These are phyloP conservation scores for Apiospora malaysiana DNA, from an alignment of 2,329 filamentous ascomycete species.

Conservation along the genomic window DNA sequence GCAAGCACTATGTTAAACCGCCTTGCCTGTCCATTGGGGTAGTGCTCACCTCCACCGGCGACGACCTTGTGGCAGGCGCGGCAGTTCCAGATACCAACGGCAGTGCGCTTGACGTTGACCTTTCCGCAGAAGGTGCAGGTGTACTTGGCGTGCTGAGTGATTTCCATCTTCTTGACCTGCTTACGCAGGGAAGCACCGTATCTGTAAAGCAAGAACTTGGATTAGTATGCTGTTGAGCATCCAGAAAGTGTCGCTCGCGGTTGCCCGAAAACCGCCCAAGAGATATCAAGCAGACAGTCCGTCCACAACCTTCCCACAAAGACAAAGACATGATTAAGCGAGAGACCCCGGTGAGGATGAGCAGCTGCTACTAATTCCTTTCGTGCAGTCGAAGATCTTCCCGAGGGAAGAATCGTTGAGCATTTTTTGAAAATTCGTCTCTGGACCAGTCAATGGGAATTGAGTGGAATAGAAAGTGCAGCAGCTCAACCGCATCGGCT, in stretches of 20 bases:
- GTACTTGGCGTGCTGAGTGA: slow-evolving; percentile 97
- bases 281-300: not conserved
- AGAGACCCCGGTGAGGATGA: not conserved
- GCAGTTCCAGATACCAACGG: slow-evolving; percentile 98
- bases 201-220: slow-evolving; percentile 53
- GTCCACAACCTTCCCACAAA: not conserved
- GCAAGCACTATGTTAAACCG: not conserved
- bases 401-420: not conserved
- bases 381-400: not conserved
- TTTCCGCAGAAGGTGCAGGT: slow-evolving; percentile 90
- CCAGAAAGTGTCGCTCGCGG: not conserved
- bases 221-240: slow-evolving; percentile 23
- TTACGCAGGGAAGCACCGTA: slow-evolving; percentile 99
- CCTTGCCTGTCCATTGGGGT: slow-evolving; percentile 60
- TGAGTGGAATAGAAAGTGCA: not conserved
- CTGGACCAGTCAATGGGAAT: not conserved
- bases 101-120: slow-evolving; percentile 87
- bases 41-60: slow-evolving; percentile 91
- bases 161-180: slow-evolving; percentile 99
- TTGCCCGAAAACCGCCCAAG: not conserved
- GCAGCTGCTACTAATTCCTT: not conserved
- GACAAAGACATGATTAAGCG: not conserved
- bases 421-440: not conserved
- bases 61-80: slow-evolving; percentile 92
- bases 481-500: not conserved